Base-by-base conservation (phyloP, 1,284 basidiomycete species). In the Blastosporella zonata region DNA sequence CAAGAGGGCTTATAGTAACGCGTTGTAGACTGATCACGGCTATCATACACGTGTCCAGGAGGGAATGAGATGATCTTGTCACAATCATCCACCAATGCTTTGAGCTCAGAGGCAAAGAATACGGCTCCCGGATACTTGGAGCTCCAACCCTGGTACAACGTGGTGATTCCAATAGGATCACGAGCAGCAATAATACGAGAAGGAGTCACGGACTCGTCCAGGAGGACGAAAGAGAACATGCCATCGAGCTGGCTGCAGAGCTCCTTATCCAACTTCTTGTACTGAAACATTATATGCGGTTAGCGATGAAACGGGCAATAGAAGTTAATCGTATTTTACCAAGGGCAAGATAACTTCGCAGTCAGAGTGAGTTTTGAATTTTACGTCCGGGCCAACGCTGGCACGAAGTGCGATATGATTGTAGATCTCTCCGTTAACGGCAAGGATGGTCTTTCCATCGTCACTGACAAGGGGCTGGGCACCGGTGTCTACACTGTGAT, bases 361-460 rank as follows among this genome's bases (percentile, higher is more conserved):
- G 65, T 99, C 97, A 0, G 95, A 98, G 66, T 97, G 93, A 0
- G 96, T 98, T 77, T 93, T 97, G 81, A 99, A 97, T 54, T 85
- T 84, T 55, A 85, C 81, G 49, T 73, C 74, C 43, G 77, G 63
- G 38, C 78, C 83, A 59, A 95, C 73, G 22, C 69, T 71, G 50
- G 87, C 82, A 56, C 92, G 84, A 40, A 99, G 81, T 29, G 84
- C 78, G 52, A 93, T 72, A 67, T 99, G 93, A 78, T 99, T 99
- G 80, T 99, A 99, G 63, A 99, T 99, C 71, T 99, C 97, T 47
- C 97, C 97, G 72, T 99, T 99, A 66, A 99, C 97, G 52, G 92
- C 86, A 47, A 99, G 87, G 60, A 90, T 80, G 57, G 88, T 68
- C 63, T 89, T 90, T 49, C 87, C 88, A 61, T 98, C 93, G 41